These are phyloP conservation scores for Cyanidiococcus yangmingshanensis DNA, from an alignment of 23 red algal species.

Conservation along the genomic window DNA sequence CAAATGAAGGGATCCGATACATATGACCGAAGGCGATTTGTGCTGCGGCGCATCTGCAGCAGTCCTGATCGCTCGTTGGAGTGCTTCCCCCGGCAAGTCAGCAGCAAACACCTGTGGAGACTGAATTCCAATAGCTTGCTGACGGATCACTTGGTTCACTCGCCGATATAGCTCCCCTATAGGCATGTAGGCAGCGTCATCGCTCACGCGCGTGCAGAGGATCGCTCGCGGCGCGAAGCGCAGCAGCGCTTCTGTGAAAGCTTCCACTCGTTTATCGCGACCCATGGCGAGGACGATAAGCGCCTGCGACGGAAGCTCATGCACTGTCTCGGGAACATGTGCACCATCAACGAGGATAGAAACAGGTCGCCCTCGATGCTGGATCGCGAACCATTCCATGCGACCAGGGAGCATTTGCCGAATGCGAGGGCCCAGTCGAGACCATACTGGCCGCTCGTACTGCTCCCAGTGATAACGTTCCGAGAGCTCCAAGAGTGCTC, in stretches of 20 bases:
- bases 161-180: conserved; percentile 23
- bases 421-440: conserved; percentile 7
- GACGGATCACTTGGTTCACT: background rate
- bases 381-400: conserved; percentile 36
- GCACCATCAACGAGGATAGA: conserved; percentile 67
- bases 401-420: conserved; percentile 35
- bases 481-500: conserved; percentile 18
- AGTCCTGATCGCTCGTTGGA: conserved; percentile 26
- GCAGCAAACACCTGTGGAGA: background rate
- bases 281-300: conserved; percentile 55
- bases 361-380: background rate
- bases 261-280: conserved; percentile 62
- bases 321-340: conserved; percentile 55
- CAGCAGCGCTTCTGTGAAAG: conserved; percentile 39
- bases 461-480: background rate
- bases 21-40: conserved; percentile 13
- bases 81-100: conserved; percentile 31
- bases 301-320: conserved; percentile 6
- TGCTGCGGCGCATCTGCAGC: background rate
- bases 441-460: background rate
- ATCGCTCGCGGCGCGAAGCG: conserved; percentile 8
- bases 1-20: conserved; percentile 79
- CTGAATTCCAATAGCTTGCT: background rate
- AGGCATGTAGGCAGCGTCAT: conserved; percentile 23
- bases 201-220: conserved; percentile 44